Percentiles rank a stretch among this genome's conserved stretches.
Conservation (phyloP, 73 alveolate genomes). For the Paramecium primaurelia region DNA sequence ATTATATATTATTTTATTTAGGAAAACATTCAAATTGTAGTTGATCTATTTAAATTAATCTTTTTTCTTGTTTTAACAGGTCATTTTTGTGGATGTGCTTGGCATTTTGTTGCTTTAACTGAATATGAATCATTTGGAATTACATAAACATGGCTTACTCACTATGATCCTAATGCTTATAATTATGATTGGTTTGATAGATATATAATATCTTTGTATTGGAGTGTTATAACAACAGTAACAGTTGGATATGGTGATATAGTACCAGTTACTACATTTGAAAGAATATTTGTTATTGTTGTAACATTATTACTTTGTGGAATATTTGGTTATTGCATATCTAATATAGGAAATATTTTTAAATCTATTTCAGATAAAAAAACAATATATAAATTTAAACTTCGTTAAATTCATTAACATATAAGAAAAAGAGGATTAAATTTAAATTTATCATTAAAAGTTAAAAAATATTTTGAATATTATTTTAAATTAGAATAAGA, state of each 20-base stretch:
- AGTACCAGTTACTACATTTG: conserved; percentile 71
- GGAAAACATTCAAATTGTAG: conserved; percentile 64
- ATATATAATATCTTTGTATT: conserved; percentile 72
- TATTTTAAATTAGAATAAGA: background rate
- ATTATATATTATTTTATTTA: background rate
- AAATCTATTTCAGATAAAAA: conserved; percentile 16
- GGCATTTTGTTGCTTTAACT: conserved; percentile 47
- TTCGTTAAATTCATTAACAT: background rate
- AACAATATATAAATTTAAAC: background rate
- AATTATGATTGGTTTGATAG: conserved; percentile 61
- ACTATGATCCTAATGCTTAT: background rate
- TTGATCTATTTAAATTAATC: conserved; percentile 39
- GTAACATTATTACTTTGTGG: conserved; percentile 34
- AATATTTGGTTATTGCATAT: conserved; percentile 27
- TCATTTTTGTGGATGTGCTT: conserved; percentile 57
- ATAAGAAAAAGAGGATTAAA: background rate
- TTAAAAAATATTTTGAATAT: conserved; percentile 41
- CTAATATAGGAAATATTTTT: conserved; percentile 30
- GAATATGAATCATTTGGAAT: conserved; percentile 22
- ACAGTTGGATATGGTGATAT: conserved; percentile 87
- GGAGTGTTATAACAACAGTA: conserved; percentile 75
- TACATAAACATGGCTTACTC: conserved; percentile 43
- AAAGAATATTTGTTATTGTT: conserved; percentile 66
- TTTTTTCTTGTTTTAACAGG: conserved; percentile 35
- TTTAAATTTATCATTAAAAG: conserved; percentile 9